These are phyloP conservation scores for Gymnopus androsaceus DNA, from an alignment of 1,284 basidiomycete species.

Conservation along the genomic window DNA sequence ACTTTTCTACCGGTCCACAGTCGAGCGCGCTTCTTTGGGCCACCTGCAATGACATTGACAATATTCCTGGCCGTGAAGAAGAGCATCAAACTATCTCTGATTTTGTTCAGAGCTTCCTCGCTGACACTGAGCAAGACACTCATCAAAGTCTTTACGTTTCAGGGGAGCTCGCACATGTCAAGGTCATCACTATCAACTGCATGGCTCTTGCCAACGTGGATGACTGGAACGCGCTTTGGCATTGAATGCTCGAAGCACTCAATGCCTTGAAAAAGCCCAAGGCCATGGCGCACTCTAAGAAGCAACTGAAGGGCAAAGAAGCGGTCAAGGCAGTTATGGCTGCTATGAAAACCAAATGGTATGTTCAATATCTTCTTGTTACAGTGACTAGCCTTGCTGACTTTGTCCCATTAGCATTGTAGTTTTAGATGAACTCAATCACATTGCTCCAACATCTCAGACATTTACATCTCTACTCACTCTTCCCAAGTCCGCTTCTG, in stretches of 20 bases:
- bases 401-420: too few relatives aligned
- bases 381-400: conserved; percentile 15
- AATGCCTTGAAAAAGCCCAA: conserved; percentile 20
- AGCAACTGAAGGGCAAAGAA: conserved; percentile 42
- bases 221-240: conserved; percentile 77
- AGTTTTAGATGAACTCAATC: conserved; percentile 79
- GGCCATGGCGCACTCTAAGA: conserved; percentile 17
- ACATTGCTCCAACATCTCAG: conserved; percentile 61
- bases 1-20: conserved; percentile 55
- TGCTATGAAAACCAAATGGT: too few relatives aligned
- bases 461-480: conserved; percentile 63
- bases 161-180: conserved; percentile 46
- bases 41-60: conserved; percentile 54
- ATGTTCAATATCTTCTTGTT: conserved; percentile 4
- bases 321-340: too few relatives aligned
- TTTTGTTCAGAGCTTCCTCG: conserved; percentile 59
- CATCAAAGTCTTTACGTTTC: conserved; percentile 67
- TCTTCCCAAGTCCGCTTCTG: conserved; percentile 51
- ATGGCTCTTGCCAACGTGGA: conserved; percentile 69
- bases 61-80: conserved; percentile 62
- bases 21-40: conserved; percentile 70
- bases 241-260: conserved; percentile 62
- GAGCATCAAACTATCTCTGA: conserved; percentile 58
- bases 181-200: conserved; percentile 68
- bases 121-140: conserved; percentile 30